Evolutionary conservation across 257 asterid genomes (phyloP), one percentile per base, ranked within the genome.

Genomic region (Gentiana dahurica): DNA sequence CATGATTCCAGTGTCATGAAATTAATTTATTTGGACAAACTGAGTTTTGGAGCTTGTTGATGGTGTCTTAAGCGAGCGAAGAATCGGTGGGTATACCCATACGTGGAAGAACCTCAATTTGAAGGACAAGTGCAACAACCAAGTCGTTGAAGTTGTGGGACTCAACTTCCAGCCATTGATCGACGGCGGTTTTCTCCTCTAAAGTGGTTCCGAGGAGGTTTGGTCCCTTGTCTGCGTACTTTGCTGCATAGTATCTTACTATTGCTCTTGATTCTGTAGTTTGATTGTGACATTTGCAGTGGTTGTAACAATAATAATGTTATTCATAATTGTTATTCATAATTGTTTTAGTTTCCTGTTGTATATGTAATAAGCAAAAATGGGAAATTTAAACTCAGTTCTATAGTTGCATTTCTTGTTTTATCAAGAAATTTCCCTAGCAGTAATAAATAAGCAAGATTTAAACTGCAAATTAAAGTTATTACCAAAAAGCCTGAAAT

Each of bases 141-240:
- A 77, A 34, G 3, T 92, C 75, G 65, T 87, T 87, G 69, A 75
- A 91, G 73, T 85, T 87, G 80, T 91, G 82, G 47, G 77, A 71
- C 57, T 91, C 96, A 11, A 85, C 85, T 73, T 87, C 89, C 6
- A 87, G 57, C 98, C 96, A 91, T 75, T 85, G 96, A n/a, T 91
- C 93, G 37, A 85, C 87, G 36, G 79, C 3, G 36, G 95, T 95
- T 34, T 64, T 91, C 73, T 91, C 94, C 67, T 85, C 96, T 15
- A 81, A 36, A 2, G 86, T 79, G 0, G 51, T 49, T 5, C 98
- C 98, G 55, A 78, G 36, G 4, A 90, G 83, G 15, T 82, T 80
- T 4, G 49, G 77, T 8, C 85, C 81, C 9, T 61, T 54, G 9
- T 53, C 54, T 1, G 71, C 84, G 48, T 67, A 33, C 52, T 91